Conservation (phyloP, 2,329 filamentous ascomycete genomes). For the Diaporthe humulicola region DNA sequence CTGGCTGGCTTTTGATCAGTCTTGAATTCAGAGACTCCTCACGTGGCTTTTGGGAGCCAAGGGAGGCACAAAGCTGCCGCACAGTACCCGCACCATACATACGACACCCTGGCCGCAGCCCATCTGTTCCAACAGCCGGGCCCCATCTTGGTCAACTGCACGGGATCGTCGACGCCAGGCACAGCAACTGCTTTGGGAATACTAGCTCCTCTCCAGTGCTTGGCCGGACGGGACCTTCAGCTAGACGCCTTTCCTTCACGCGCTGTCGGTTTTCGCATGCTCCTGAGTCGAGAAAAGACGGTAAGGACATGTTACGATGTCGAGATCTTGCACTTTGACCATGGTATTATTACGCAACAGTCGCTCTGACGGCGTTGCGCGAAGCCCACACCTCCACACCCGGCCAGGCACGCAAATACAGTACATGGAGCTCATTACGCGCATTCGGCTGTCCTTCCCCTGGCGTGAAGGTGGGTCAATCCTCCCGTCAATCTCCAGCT, state of each 20-base stretch:
- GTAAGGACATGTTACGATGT: conserved; percentile 1
- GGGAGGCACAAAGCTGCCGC: neutral
- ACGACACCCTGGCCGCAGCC: conserved; percentile 2
- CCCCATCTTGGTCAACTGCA: neutral
- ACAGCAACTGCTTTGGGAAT: neutral
- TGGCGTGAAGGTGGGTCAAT: conserved; percentile 20
- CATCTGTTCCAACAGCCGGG: conserved; percentile 1
- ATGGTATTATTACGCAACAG: neutral
- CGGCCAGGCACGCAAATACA: conserved; percentile 30
- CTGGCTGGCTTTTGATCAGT: neutral
- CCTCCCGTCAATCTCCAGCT: conserved; percentile 29
- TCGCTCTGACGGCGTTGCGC: conserved; percentile 10
- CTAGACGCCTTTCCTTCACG: neutral
- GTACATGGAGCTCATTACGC: conserved; percentile 31
- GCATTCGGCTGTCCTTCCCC: conserved; percentile 6
- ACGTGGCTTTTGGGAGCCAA: neutral
- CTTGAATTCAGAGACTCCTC: neutral
- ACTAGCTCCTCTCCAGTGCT: conserved; percentile 7
- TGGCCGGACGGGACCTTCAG: neutral
- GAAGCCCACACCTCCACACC: conserved; percentile 14
- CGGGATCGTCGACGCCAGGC: conserved; percentile 15
- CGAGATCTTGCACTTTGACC: conserved; percentile 16
- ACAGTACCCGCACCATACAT: neutral
- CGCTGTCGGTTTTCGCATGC: conserved; percentile 15
- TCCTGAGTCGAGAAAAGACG: conserved; percentile 18